Base-by-base conservation (phyloP, 345 rosid species). In the Linum tenue region DNA sequence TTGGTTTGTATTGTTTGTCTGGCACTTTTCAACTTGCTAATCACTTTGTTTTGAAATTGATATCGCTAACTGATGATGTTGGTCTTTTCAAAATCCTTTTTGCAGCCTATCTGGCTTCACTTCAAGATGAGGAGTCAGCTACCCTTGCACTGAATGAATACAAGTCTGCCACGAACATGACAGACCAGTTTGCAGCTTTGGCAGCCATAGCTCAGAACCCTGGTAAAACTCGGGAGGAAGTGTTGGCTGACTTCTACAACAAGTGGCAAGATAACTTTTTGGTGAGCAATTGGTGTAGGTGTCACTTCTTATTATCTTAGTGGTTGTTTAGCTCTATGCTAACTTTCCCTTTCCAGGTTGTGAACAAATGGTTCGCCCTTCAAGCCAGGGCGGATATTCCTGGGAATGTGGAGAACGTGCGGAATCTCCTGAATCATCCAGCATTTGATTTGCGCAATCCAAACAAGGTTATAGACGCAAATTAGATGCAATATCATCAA, bases 311-410 rank as follows among this genome's bases (percentile, higher is more conserved):
- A 36, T 22, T 62, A 48, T 59, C 10, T 59, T 8, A 37, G 35
- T 39, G 39, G 7, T 31, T 31, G 39, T 50, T 31, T 5, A 36
- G 56, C 51, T 40, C 43, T 41, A 43, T 12, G n/a, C 55, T 39
- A 7, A 56, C 8, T 5, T 35, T 37, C 6, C 41, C 41, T 58
- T n/a, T 35, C 66, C 69, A 94, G 99, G 99, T 94, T 65, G 94
- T 91, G 71, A 91, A 89, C 73, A 95, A 95, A 76, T 95, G 99
- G 99, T 95, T 91, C 73, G 73, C 89, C 42, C 95, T 91, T 73
- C 97, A 95, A 84, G 90, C 99, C 15, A 76, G 72, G 78, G 88
- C 97, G 0, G 83, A 91, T 65, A 64, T 89, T 77, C 95, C 94
- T 44, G 88, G 90, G 38, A 95, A 95, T 70, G 89, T 91, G 56